phyloP scores from a whole-genome alignment of 768 basidiomycete species.

The Rhodocollybia butyracea region DNA sequence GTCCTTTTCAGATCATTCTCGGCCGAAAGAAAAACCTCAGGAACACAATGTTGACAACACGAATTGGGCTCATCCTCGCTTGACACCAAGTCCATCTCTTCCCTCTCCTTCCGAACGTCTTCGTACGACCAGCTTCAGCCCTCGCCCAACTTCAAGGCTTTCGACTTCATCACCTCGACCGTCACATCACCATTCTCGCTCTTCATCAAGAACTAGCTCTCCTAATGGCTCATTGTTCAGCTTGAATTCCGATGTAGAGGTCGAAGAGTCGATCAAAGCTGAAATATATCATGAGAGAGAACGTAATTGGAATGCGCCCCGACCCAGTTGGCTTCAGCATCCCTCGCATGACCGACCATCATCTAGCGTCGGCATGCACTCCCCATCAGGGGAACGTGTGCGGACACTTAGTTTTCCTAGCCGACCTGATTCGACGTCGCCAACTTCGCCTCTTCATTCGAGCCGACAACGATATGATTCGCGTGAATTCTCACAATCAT shows the following conservation, averaged over 20 bases:
- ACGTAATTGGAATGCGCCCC: slow-evolving; percentile 70
- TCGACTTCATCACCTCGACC: slow-evolving; percentile 20
- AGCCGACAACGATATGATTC: slow-evolving; percentile 24
- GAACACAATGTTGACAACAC: slow-evolving; percentile 49
- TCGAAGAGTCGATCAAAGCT: slow-evolving; percentile 22
- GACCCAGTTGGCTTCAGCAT: slow-evolving; percentile 47
- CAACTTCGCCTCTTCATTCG: slow-evolving; percentile 17
- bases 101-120: slow-evolving; percentile 27
- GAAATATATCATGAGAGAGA: slow-evolving; percentile 51
- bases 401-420: slow-evolving; percentile 36
- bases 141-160: slow-evolving; percentile 37
- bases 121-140: slow-evolving; percentile 34
- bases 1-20: slow-evolving; percentile 40
- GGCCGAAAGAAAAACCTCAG: slow-evolving; percentile 34
- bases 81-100: slow-evolving; percentile 21
- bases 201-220: slow-evolving; percentile 40
- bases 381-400: slow-evolving; percentile 25
- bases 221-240: slow-evolving; percentile 34
- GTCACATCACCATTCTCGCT: slow-evolving; percentile 27
- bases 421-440: slow-evolving; percentile 37
- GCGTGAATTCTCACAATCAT: slow-evolving; percentile 20
- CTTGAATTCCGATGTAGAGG: slow-evolving; percentile 28
- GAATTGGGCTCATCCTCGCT: slow-evolving; percentile 51
- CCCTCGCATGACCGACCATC: slow-evolving; percentile 7
- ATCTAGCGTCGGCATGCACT: slow-evolving; percentile 44